phyloP scores from a whole-genome alignment of 495 filamentous ascomycete genomes.

The Wilcoxina mikolae region DNA sequence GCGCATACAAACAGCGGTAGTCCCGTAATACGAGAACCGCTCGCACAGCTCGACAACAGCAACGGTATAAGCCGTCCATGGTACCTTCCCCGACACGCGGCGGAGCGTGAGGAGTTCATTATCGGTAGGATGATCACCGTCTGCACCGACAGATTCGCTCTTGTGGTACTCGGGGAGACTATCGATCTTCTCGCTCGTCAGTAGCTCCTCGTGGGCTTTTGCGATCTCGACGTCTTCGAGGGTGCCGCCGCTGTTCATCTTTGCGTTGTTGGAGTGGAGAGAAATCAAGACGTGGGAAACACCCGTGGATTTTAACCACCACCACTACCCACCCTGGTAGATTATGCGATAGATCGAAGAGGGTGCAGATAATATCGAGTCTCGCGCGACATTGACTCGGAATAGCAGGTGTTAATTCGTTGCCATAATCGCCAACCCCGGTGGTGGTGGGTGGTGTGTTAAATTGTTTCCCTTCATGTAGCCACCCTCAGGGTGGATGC shows the following conservation, averaged over 20 bases:
- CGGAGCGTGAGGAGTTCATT: constrained; percentile 48
- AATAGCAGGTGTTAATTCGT: too few relatives aligned
- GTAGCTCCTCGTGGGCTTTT: neutral
- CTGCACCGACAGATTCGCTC: neutral
- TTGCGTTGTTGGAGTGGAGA: neutral
- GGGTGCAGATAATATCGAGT: too few relatives aligned
- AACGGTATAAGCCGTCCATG: constrained; percentile 50
- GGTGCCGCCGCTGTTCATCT: neutral
- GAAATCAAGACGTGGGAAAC: too few relatives aligned
- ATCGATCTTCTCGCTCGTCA: neutral
- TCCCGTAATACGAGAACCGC: constrained; percentile 68
- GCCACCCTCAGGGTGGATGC: too few relatives aligned
- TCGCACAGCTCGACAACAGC: constrained; percentile 65
- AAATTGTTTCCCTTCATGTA: too few relatives aligned
- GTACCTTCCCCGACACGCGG: constrained; percentile 50
- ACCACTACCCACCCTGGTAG: too few relatives aligned
- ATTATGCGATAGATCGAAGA: too few relatives aligned
- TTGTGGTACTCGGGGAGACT: neutral
- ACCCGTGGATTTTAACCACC: too few relatives aligned
- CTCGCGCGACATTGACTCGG: too few relatives aligned
- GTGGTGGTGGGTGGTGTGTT: too few relatives aligned
- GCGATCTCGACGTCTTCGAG: constrained; percentile 6
- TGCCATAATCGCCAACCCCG: too few relatives aligned
- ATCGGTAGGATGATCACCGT: constrained; percentile 36
- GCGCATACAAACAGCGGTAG: constrained; percentile 49